Base-by-base conservation (phyloP, 2,329 filamentous ascomycete genomes). In the Lasiodiplodia hormozganensis region DNA sequence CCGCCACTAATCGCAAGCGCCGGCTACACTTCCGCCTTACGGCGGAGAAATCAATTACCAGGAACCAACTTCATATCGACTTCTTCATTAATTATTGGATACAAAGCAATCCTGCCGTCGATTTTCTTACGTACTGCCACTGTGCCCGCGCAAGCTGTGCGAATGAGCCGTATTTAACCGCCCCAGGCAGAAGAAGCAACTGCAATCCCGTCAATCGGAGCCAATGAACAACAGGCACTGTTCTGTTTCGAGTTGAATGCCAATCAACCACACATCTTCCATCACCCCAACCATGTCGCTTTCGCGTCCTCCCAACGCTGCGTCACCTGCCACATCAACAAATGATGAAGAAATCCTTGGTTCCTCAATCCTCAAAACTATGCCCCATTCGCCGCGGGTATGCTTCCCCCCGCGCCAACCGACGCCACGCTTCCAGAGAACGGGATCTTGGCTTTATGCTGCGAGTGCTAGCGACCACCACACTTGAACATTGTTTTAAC, bases 161-260 rank as follows among this genome's bases (percentile, higher is more conserved):
- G 18, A 16, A 51, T 21, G 23, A 34, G 18, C 40, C 43, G 58
- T 25, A 62, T 62, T 64, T 52, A 64, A 28, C 60, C 60, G 60
- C 11, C 57, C 21, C 23, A 12, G 47, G 47, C 40, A 18, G 10
- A 38, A 28, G 40, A 47, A 62, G 25, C 40, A 10, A n/a, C 16
- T 18, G 18, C 58, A 34, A 62, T 62, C 21, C 60, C 47, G 25
- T 64, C 43, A 52, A 64, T 52, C 5, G 25, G 60, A 62, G 18
- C 18, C 43, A 34, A 18, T 2, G 7, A 25, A n/a, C n/a, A 28
- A 21, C 40, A n/a, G 58, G 3, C 25, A 12, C 54, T 57, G 18
- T 38, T 25, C 12, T 21, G 6, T 40, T 52, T 64, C 58, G 58
- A 58, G 11, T 34, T 2, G 12, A 10, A 38, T 5, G 12, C 38